A percentile compares a stretch with the other conserved stretches of the same genome.
Evolutionary conservation across 495 filamentous ascomycete genomes (phyloP).

Genomic region (Lasiosphaeris hirsuta): DNA sequence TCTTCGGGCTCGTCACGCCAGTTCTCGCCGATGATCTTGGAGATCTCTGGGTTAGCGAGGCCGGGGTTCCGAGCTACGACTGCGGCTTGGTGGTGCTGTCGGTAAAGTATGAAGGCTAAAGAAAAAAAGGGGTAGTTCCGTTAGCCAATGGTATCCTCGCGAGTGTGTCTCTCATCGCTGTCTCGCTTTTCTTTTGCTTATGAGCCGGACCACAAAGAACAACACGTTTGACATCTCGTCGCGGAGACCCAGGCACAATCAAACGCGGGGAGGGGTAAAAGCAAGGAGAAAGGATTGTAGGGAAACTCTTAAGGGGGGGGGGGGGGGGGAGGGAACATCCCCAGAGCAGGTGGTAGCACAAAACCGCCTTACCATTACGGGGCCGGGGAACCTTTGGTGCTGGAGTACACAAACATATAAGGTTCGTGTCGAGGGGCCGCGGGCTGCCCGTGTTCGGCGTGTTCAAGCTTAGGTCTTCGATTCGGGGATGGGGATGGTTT

Average conservation of each 20-base stretch:
- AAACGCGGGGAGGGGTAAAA: too few relatives aligned
- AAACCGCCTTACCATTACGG: conserved; percentile 76
- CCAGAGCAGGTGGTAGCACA: conserved; percentile 23
- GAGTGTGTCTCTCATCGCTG: not conserved
- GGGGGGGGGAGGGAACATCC: too few relatives aligned
- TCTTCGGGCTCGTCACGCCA: conserved; percentile 75
- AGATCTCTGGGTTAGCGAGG: conserved; percentile 93
- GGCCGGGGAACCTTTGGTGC: conserved; percentile 92
- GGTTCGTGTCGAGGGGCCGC: conserved; percentile 30
- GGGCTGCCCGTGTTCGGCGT: conserved; percentile 33
- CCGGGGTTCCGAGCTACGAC: conserved; percentile 82
- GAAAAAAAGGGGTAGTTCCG: not conserved
- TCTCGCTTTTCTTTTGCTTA: not conserved
- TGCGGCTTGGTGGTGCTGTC: conserved; percentile 83
- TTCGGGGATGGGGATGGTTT: conserved; percentile 40
- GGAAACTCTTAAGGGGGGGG: conserved; percentile 7
- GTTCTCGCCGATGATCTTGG: conserved; percentile 94
- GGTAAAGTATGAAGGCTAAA: conserved; percentile 94
- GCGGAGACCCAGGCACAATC: too few relatives aligned
- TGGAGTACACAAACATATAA: conserved; percentile 86
- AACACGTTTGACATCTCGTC: too few relatives aligned
- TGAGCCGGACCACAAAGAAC: not conserved
- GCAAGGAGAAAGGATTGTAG: too few relatives aligned
- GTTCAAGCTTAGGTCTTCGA: conserved; percentile 39
- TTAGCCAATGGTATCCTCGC: too few relatives aligned